Conservation (phyloP, 108 stramenopile species). For the Discostella pseudostelligera region DNA sequence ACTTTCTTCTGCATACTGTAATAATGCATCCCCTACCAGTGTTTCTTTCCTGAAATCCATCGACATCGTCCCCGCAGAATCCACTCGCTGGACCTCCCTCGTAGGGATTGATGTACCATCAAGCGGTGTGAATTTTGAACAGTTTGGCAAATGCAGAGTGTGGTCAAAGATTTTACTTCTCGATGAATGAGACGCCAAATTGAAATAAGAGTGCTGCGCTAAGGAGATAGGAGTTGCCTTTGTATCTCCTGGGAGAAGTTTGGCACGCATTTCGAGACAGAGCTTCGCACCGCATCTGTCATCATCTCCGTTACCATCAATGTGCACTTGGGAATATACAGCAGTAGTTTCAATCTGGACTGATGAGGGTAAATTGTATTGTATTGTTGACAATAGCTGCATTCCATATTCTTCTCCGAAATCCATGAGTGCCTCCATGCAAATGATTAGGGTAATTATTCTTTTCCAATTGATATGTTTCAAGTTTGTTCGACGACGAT, state of each 20-base stretch:
- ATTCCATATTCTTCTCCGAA: conserved; percentile 59
- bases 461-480: conserved; percentile 53
- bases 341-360: conserved; percentile 62
- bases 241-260: conserved; percentile 38
- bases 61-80: conserved; percentile 19
- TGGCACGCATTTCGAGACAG: conserved; percentile 54
- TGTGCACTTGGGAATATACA: conserved; percentile 57
- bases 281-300: conserved; percentile 29
- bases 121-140: conserved; percentile 66
- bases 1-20: conserved; percentile 35
- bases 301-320: not conserved
- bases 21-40: conserved; percentile 50
- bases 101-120: conserved; percentile 70
- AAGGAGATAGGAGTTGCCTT: conserved; percentile 73
- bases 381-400: conserved; percentile 41
- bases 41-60: conserved; percentile 61
- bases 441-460: conserved; percentile 84
- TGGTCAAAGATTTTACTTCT: conserved; percentile 64
- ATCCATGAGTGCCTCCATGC: conserved; percentile 81
- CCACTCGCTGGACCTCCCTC: conserved; percentile 51
- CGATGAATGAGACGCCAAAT: conserved; percentile 56
- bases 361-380: conserved; percentile 55
- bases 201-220: conserved; percentile 87
- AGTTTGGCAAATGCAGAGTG: conserved; percentile 50
- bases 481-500: not conserved